Conservation (phyloP, 2,329 filamentous ascomycete species). For the Colletotrichum tanaceti region DNA sequence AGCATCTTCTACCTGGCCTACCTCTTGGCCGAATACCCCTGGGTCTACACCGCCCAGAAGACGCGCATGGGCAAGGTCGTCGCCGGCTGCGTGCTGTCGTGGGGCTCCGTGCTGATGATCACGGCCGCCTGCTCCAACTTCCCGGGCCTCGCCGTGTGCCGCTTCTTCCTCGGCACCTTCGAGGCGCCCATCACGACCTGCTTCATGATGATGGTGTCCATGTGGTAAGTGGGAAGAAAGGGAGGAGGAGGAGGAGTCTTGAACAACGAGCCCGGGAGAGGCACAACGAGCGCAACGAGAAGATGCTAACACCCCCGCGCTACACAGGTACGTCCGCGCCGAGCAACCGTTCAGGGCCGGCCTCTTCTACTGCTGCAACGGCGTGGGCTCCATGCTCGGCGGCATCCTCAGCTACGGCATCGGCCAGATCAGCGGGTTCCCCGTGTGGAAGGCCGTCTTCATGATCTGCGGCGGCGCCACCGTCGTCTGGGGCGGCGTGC, state of each 20-base stretch:
- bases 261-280: too few relatives aligned
- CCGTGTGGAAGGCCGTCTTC: conserved; percentile 68
- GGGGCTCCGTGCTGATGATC: conserved; percentile 55
- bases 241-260: too few relatives aligned
- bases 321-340: conserved; percentile 53
- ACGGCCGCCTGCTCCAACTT: conserved; percentile 57
- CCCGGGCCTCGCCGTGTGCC: conserved; percentile 55
- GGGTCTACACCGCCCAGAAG: conserved; percentile 50
- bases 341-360: conserved; percentile 61
- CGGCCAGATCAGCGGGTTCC: conserved; percentile 66
- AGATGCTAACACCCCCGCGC: conserved; percentile 8
- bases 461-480: conserved; percentile 69
- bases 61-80: conserved; percentile 52
- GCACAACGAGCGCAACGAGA: too few relatives aligned
- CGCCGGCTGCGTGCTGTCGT: conserved; percentile 47
- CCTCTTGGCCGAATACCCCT: conserved; percentile 55
- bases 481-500: conserved; percentile 65
- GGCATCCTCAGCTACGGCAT: conserved; percentile 68
- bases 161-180: conserved; percentile 60
- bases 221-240: conserved; percentile 56
- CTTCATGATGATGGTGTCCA: conserved; percentile 62
- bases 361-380: conserved; percentile 56
- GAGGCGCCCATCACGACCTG: conserved; percentile 61
- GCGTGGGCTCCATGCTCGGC: conserved; percentile 71
- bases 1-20: conserved; percentile 67